phyloP scores from a whole-genome alignment of 2,329 filamentous ascomycete genomes.

The Alternaria postmessia region DNA sequence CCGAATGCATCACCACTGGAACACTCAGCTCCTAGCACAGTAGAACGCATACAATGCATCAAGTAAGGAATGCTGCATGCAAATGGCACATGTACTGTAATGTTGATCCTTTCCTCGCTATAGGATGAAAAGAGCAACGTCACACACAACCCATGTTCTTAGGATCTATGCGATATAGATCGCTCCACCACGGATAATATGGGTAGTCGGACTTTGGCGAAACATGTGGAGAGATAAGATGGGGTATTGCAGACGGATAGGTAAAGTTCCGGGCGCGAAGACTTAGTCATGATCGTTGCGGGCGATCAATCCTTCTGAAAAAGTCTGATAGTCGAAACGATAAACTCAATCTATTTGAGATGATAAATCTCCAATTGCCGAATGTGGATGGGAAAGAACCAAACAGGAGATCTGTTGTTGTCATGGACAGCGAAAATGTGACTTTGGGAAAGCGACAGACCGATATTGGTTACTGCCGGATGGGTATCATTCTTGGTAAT shows the following conservation, averaged over 20 bases:
- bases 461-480: constrained; percentile 8
- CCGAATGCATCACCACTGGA: not conserved
- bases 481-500: constrained; percentile 22
- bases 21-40: not conserved
- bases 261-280: not conserved
- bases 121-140: constrained; percentile 5
- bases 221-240: not conserved
- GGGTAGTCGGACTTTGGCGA: not conserved
- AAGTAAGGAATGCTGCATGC: not conserved
- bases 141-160: not conserved
- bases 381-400: not conserved
- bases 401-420: not conserved
- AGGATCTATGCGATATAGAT: constrained; percentile 12
- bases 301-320: not conserved
- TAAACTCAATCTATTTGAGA: not conserved
- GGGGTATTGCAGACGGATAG: not conserved
- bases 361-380: not conserved
- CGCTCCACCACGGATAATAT: not conserved
- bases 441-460: not conserved
- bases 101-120: constrained; percentile 6
- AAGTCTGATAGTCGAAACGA: not conserved
- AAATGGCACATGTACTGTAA: not conserved
- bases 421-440: not conserved
- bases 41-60: not conserved
- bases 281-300: constrained; percentile 8